These are phyloP conservation scores for Tricholomella constricta DNA, from an alignment of 768 basidiomycete genomes.

Conservation along the genomic window DNA sequence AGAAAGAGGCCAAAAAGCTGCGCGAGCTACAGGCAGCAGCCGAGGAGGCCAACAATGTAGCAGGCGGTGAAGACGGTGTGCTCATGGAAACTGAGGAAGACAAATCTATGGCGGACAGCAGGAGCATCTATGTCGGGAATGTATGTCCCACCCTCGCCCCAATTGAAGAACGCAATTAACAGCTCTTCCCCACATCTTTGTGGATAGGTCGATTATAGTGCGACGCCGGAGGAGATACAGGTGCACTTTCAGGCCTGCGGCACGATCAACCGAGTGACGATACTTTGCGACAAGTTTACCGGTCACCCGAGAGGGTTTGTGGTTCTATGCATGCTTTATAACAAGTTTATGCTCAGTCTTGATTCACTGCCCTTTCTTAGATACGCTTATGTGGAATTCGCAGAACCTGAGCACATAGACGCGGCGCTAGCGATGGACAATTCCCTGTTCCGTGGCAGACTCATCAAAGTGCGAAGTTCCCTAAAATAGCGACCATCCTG, in stretches of 20 bases:
- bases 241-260: slow-evolving; percentile 97
- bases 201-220: slow-evolving; percentile 89
- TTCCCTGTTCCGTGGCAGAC: slow-evolving; percentile 89
- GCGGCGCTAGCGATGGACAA: slow-evolving; percentile 94
- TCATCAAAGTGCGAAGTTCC: slow-evolving; percentile 71
- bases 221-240: slow-evolving; percentile 98
- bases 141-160: slow-evolving; percentile 50
- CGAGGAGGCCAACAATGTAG: slow-evolving; percentile 53
- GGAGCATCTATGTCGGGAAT: slow-evolving; percentile 96
- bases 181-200: background rate
- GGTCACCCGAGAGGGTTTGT: slow-evolving; percentile 96
- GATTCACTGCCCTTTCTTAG: slow-evolving; percentile 39
- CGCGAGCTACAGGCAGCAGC: slow-evolving; percentile 84
- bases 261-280: slow-evolving; percentile 97
- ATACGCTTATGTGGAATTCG: slow-evolving; percentile 98
- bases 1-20: slow-evolving; percentile 84
- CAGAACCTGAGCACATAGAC: slow-evolving; percentile 88
- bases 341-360: slow-evolving; percentile 6
- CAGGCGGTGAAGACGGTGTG: slow-evolving; percentile 46
- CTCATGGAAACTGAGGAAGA: slow-evolving; percentile 86
- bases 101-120: slow-evolving; percentile 71
- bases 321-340: background rate
- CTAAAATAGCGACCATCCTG: background rate
- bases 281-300: slow-evolving; percentile 99
- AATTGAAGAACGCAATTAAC: slow-evolving; percentile 10